A percentile compares a stretch with the other conserved stretches of the same genome.
These are phyloP conservation scores for Emmonsiellopsis sp. DNA, from an alignment of 2,329 filamentous ascomycete species.

Conservation along the genomic window DNA sequence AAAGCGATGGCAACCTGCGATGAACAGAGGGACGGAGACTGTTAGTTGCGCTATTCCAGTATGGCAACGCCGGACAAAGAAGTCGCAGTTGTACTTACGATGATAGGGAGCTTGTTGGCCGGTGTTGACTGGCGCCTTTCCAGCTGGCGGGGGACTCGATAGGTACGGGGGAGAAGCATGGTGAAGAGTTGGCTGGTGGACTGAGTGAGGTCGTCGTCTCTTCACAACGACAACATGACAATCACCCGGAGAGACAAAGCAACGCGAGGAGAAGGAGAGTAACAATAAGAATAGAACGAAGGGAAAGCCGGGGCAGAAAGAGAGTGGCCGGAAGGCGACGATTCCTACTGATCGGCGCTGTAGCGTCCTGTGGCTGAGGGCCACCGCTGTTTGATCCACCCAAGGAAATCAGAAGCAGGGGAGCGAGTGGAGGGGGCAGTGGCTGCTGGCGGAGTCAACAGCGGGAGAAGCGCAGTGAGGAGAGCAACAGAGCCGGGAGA, in stretches of 20 bases:
- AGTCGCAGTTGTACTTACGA: not conserved
- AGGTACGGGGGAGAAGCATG: not conserved
- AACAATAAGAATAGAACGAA: not conserved
- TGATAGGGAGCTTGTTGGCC: not conserved
- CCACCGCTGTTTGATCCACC: too few relatives aligned
- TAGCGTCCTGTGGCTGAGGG: too few relatives aligned
- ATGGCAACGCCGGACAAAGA: not conserved
- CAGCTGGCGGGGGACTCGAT: not conserved
- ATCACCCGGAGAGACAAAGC: not conserved
- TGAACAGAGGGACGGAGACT: not conserved
- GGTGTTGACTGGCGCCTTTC: not conserved
- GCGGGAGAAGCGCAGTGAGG: too few relatives aligned
- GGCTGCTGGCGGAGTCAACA: too few relatives aligned
- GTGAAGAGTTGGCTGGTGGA: not conserved
- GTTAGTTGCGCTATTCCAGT: not conserved
- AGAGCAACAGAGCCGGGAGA: too few relatives aligned
- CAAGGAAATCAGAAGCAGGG: too few relatives aligned
- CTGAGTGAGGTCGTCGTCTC: not conserved
- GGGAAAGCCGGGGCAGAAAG: too few relatives aligned
- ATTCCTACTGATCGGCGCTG: too few relatives aligned
- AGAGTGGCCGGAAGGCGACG: too few relatives aligned
- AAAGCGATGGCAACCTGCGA: constrained; percentile 20
- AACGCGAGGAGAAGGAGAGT: not conserved
- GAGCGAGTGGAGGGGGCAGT: too few relatives aligned
- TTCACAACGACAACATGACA: constrained; percentile 1